Evolutionary conservation across 305 asterid species (phyloP).

Genomic region (Plantago coronopus): DNA sequence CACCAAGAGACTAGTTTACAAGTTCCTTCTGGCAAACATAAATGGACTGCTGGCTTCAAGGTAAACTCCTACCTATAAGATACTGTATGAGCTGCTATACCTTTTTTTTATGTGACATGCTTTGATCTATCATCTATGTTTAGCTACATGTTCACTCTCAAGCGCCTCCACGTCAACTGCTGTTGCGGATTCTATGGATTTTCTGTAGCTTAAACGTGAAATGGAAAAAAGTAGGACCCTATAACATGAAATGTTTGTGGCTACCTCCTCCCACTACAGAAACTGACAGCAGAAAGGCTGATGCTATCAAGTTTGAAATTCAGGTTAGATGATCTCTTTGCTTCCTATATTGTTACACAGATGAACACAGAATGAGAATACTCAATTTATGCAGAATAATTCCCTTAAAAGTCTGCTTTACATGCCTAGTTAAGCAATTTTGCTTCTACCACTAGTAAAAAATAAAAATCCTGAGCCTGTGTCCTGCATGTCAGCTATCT

Average conservation of each 20-base stretch:
- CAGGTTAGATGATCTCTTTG: slow-evolving; percentile 38
- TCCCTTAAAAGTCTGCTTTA: neutral
- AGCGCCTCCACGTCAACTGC: slow-evolving; percentile 42
- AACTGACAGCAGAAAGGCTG: slow-evolving; percentile 17
- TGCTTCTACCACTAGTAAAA: too few species aligned
- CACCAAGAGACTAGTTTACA: slow-evolving; percentile 26
- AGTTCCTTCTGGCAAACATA: slow-evolving; percentile 27
- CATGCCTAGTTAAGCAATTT: neutral
- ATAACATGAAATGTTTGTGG: slow-evolving; percentile 66
- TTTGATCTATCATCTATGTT: neutral
- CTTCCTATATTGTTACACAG: too few species aligned
- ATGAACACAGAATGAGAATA: too few species aligned
- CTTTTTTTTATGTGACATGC: too few species aligned
- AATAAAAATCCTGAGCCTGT: neutral
- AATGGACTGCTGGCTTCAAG: slow-evolving; percentile 63
- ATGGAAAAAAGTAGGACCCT: slow-evolving; percentile 59
- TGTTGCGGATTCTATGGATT: slow-evolving; percentile 39
- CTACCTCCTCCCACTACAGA: slow-evolving; percentile 34
- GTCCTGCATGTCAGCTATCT: neutral
- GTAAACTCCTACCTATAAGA: slow-evolving; percentile 15
- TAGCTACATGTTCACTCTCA: slow-evolving; percentile 33
- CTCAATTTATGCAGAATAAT: neutral
- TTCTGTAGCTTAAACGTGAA: slow-evolving; percentile 50
- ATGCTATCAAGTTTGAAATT: slow-evolving; percentile 52
- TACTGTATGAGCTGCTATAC: too few species aligned